Evolutionary conservation across 306 rosid genomes (phyloP).

Genomic region (Gleditsia sinensis): DNA sequence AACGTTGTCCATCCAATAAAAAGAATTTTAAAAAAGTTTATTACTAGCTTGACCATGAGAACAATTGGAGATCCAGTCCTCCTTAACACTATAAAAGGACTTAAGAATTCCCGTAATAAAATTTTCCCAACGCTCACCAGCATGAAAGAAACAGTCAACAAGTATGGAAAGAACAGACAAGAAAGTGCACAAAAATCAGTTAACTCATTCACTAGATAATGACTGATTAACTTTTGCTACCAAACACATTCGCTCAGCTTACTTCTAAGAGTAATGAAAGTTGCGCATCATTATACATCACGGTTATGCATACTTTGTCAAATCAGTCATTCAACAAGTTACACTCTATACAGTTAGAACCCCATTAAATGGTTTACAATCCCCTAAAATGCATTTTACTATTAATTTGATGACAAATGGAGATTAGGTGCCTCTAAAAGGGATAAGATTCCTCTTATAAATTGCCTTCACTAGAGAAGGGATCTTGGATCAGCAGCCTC

Average conservation of each 20-base stretch:
- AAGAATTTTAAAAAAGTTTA: no score
- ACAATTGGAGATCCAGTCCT: neutral
- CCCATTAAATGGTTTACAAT: conserved; percentile 18
- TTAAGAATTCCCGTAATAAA: neutral
- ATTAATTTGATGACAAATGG: conserved; percentile 24
- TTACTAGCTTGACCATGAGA: no score
- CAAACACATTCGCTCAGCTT: neutral
- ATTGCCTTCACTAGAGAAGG: conserved; percentile 32
- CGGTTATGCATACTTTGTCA: neutral
- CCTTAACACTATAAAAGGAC: neutral
- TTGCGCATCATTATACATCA: no score
- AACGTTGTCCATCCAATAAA: no score
- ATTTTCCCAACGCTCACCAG: neutral
- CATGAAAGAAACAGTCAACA: neutral
- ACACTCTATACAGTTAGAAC: conserved; percentile 42
- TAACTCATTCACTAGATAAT: neutral
- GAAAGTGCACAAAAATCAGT: neutral
- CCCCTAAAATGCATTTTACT: conserved; percentile 31
- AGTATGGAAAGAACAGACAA: neutral
- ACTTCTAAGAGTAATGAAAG: neutral
- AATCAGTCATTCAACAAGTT: neutral
- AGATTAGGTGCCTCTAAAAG: conserved; percentile 5
- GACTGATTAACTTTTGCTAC: neutral
- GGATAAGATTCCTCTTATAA: conserved; percentile 15
- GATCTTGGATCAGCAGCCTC: conserved; percentile 30